phyloP scores from a whole-genome alignment of 225 moss, liverwort and hornwort genomes.

The Rhytidiadelphus loreus region DNA sequence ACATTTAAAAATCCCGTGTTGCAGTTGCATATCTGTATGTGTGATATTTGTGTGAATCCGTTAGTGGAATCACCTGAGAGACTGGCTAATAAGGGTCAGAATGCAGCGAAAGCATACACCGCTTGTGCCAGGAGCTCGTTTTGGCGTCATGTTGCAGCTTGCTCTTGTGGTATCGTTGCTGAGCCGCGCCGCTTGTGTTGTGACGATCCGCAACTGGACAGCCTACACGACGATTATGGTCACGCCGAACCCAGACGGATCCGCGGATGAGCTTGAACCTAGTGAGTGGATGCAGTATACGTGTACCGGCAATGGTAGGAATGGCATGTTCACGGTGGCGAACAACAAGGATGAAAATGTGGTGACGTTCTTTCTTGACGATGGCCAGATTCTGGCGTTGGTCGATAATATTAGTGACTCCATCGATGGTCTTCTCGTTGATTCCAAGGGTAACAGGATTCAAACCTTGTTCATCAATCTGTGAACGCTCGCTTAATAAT shows the following conservation, averaged over 20 bases:
- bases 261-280: conserved; percentile 4
- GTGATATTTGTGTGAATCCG: neutral
- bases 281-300: conserved; percentile 26
- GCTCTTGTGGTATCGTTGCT: conserved; percentile 8
- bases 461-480: conserved; percentile 23
- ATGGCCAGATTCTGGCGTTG: conserved; percentile 25
- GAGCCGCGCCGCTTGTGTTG: neutral
- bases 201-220: conserved; percentile 37
- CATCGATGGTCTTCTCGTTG: conserved; percentile 23
- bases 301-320: conserved; percentile 15
- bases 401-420: conserved; percentile 10
- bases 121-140: neutral
- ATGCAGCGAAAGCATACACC: neutral
- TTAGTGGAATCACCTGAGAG: neutral
- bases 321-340: conserved; percentile 23
- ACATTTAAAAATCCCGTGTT: neutral
- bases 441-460: conserved; percentile 8
- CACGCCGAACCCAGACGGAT: conserved; percentile 5
- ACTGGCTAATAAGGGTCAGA: neutral
- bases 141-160: neutral
- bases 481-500: neutral
- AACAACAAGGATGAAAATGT: conserved; percentile 12
- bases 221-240: neutral
- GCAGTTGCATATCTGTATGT: neutral
- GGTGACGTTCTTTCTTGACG: conserved; percentile 9